Base-by-base conservation (phyloP, 2,329 filamentous ascomycete genomes). In the Emergomyces pasteurianus region DNA sequence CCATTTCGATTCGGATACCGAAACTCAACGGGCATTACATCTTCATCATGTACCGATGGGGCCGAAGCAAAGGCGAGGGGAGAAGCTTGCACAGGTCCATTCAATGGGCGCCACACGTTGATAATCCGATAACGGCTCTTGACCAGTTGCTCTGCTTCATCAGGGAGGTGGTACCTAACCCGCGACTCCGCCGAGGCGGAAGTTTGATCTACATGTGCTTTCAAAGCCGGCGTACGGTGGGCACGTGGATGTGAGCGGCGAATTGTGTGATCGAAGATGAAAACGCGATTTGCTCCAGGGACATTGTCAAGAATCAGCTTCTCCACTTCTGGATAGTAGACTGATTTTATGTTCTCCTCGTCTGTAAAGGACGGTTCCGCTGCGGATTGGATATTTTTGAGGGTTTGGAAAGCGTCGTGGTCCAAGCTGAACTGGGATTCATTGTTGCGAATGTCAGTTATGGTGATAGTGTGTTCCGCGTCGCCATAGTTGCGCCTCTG, bases 211-310 rank as follows among this genome's bases (percentile, higher is more conserved):
- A 95, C 88, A 73, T 96, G 91, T 0, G 88, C 88, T 47, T 82
- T 74, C 14, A 79, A 83, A 0, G 95, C 90, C 1, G 91, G 90
- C 1, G 77, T 78, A 55, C 90, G 83, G n/a, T 74, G 72, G 0
- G 87, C 82, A 59, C 77, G 73, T 0, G 84, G 81, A 1, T 74
- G 71, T 12, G 83, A 78, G 49, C 88, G 83, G n/a, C 91, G 87
- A 72, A 95, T 84, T 8, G 90, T 95, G 77, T 96, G 89, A 78
- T 95, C 90, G 75, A 95, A 96, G 70, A 95, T 77, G 66, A 89
- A 78, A 36, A 95, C 78, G 4, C 81, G 80, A 61, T 82, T 80
- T 31, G 83, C 81, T 59, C 87, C 88, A 0, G 86, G 85, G 18
- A 95, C 79, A 61, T 83, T 74, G 16, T 83, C 76, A 2, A 91